Base-by-base conservation (phyloP, 208 protist genomes). In the Acanthamoeba culbertsoni region DNA sequence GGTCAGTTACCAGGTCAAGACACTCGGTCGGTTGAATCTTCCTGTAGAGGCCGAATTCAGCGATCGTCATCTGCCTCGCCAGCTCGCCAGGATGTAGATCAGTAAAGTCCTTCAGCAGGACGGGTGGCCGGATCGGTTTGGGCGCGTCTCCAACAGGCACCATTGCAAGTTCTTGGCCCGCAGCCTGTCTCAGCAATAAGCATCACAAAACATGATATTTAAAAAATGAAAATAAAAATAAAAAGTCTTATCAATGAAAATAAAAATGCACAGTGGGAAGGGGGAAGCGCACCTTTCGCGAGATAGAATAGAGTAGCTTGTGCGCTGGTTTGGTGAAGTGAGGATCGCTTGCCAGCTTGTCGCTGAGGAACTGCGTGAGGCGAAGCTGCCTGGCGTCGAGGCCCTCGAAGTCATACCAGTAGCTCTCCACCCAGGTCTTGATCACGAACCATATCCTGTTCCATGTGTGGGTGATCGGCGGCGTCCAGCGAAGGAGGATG, bases 1-100 rank as follows among this genome's bases (percentile, higher is more conserved):
- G 26, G 68, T 26, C 16, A 42, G 10, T 51, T 42, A 57, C 90
- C 43, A 63, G 68, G 31, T 93, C 48, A 20, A 93, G 90, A 26
- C 62, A 93, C 42, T 93, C 90, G 26, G 43, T 62, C 26, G 90
- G 68, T 68, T 93, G 62, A 8, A 93, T 93, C 43, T 43, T 86
- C 14, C 20, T 33, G 90, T 93, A 93, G 40, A 86, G 35, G n/a
- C 5, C 33, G 51, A 86, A 93, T 35, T 79, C 68, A 40, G 42
- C 14, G 45, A 93, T 37, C 16, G 90, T 53, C 62, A 93, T 43
- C 68, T 93, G 90, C 2, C 90, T 26, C 8, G 90, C 90, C 45
- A 93, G 35, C 71, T 93, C 90, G 20, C 35, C 14, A 3, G 88
- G 88, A 20, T 92, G 62, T 20, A 71, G 48, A 40, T 92, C 65